Evolutionary conservation across 2,329 filamentous ascomycete genomes (phyloP).

Genomic region (Waltergamsia citrina): DNA sequence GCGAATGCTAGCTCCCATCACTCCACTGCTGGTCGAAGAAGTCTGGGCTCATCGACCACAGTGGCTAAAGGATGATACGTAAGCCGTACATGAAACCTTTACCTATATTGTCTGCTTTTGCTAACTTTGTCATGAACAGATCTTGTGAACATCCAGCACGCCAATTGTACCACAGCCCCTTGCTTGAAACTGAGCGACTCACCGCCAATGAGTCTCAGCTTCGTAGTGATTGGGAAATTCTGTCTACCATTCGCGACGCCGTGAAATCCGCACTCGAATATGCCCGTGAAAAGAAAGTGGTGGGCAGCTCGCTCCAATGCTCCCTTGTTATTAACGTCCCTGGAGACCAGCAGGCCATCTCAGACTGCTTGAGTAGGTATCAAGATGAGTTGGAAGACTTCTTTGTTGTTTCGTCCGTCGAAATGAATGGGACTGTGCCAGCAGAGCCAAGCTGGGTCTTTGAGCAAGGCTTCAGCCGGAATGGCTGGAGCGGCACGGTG

Average conservation of each 20-base stretch:
- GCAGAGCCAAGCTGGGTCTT: conserved; percentile 28
- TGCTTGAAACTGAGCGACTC: conserved; percentile 30
- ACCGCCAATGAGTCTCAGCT: conserved; percentile 26
- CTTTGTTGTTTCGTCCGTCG: conserved; percentile 61
- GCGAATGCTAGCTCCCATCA: conserved; percentile 71
- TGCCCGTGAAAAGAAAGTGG: conserved; percentile 58
- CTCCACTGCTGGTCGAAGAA: conserved; percentile 79
- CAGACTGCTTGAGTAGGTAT: conserved; percentile 25
- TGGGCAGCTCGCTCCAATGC: conserved; percentile 76
- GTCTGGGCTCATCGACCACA: conserved; percentile 70
- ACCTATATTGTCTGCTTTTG: neutral
- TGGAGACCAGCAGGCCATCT: conserved; percentile 13
- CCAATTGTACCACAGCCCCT: conserved; percentile 34
- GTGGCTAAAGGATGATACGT: conserved; percentile 44
- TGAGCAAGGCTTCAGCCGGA: conserved; percentile 29
- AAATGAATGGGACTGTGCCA: conserved; percentile 27
- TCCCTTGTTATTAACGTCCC: conserved; percentile 50
- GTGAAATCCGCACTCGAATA: conserved; percentile 70
- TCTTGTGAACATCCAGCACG: conserved; percentile 28
- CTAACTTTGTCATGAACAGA: conserved; percentile 8
- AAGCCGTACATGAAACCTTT: too few species aligned
- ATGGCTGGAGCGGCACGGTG: conserved; percentile 20
- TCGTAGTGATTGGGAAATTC: conserved; percentile 29
- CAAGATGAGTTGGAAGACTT: conserved; percentile 48
- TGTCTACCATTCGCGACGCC: conserved; percentile 50